phyloP scores from a whole-genome alignment of 2,329 filamentous ascomycete genomes.

The Diplodia intermedia region DNA sequence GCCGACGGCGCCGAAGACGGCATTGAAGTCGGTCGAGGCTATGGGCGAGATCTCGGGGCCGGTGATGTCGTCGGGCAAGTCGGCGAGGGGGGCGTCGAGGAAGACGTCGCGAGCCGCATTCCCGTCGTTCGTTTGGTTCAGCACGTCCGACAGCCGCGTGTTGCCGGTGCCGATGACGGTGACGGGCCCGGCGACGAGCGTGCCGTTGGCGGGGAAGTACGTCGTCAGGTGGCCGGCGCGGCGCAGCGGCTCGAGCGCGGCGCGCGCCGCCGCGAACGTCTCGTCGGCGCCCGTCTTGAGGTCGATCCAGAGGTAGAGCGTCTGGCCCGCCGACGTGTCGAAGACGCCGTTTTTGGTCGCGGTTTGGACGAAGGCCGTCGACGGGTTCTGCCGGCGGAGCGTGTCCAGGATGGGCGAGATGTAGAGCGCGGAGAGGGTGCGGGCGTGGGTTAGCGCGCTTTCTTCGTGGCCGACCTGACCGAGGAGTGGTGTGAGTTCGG shows the following conservation, averaged over 20 bases:
- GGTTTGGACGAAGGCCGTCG: conserved; percentile 52
- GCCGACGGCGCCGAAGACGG: conserved; percentile 50
- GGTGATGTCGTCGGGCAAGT: conserved; percentile 58
- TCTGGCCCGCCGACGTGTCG: conserved; percentile 64
- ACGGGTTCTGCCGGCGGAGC: conserved; percentile 63
- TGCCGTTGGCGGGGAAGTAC: conserved; percentile 56
- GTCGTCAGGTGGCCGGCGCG: conserved; percentile 60
- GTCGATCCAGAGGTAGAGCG: conserved; percentile 70
- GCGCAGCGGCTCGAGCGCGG: conserved; percentile 64
- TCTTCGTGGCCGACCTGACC: conserved; percentile 63
- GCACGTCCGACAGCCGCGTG: conserved; percentile 58
- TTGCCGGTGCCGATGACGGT: conserved; percentile 70
- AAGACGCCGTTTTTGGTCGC: conserved; percentile 58
- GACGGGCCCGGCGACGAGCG: conserved; percentile 58
- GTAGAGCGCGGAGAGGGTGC: conserved; percentile 65
- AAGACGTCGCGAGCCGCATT: conserved; percentile 61
- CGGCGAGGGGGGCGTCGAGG: conserved; percentile 63
- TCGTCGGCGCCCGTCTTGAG: conserved; percentile 64
- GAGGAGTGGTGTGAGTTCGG: background rate
- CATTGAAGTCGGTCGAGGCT: conserved; percentile 60
- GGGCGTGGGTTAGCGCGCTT: conserved; percentile 57
- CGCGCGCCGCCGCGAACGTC: conserved; percentile 64
- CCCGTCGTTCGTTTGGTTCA: conserved; percentile 45
- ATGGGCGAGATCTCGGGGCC: conserved; percentile 61
- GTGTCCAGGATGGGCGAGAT: conserved; percentile 65